Evolutionary conservation across 768 basidiomycete species (phyloP).

Genomic region (Favolaschia claudopus): DNA sequence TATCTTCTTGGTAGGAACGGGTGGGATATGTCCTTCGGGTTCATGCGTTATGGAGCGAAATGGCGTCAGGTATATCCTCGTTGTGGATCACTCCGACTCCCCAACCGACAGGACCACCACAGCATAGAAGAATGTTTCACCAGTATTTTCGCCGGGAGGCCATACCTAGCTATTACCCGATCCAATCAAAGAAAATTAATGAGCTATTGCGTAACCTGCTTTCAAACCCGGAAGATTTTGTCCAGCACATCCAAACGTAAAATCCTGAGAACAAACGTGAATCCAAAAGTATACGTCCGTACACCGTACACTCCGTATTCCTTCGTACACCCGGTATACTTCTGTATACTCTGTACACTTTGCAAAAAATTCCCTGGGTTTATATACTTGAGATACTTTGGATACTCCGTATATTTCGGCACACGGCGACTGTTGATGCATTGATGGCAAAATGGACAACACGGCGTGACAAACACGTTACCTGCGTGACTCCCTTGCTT

Average conservation of each 20-base stretch:
- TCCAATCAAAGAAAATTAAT: conserved; percentile 41
- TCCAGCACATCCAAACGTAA: conserved; percentile 28
- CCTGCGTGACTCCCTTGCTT: too few relatives aligned
- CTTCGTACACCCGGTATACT: too few relatives aligned
- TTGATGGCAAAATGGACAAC: too few relatives aligned
- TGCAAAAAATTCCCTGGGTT: too few relatives aligned
- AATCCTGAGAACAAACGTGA: too few relatives aligned
- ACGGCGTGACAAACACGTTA: too few relatives aligned
- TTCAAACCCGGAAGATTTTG: conserved; percentile 35
- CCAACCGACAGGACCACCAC: background rate
- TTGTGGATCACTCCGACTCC: background rate
- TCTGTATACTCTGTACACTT: too few relatives aligned
- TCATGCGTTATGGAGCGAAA: conserved; percentile 42
- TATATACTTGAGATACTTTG: too few relatives aligned
- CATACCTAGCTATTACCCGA: conserved; percentile 34
- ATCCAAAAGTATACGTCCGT: too few relatives aligned
- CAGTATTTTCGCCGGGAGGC: conserved; percentile 42
- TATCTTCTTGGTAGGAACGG: conserved; percentile 34
- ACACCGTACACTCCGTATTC: too few relatives aligned
- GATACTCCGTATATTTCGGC: too few relatives aligned
- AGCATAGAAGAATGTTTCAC: conserved; percentile 44
- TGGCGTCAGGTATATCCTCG: conserved; percentile 39
- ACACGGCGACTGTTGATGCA: too few relatives aligned
- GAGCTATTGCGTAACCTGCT: conserved; percentile 40
- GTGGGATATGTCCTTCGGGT: conserved; percentile 46